Base-by-base conservation (phyloP, 208 protist genomes). In the Trichomonas vaginalis region DNA sequence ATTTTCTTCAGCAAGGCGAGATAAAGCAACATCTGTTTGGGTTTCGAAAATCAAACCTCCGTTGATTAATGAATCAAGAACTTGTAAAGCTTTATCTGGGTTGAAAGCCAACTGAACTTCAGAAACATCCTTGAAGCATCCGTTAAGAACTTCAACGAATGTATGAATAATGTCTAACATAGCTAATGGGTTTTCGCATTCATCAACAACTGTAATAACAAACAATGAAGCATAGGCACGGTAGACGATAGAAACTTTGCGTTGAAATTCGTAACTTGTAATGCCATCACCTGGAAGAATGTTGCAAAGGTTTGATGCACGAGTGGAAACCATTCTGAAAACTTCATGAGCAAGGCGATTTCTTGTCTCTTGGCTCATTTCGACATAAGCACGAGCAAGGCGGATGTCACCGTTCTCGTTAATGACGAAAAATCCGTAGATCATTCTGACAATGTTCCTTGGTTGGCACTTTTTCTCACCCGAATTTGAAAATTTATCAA, bases 91-190 rank as follows among this genome's bases (percentile, higher is more conserved):
- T 23, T 88, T 88, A 23, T 88, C 82, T 47, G 82, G 82, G 17
- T 88, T 88, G 37, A 88, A 88, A 48, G 82, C 82, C 23, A 88
- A 40, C 40, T 88, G 82, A 14, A 88, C 82, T 88, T 88, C 82
- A n/a, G 82, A 88, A 48, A 88, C 82, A 88, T 88, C 82, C 32
- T 88, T 88, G 40, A 88, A 88, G 82, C 82, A 88, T 21, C 82
- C 82, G 40, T 88, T 88, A 4, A 88, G 37, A 88, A 88, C 82
- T 48, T 88, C 82, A 88, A 88, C 82, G 47, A 88, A 88, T 88
- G 82, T 88, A 47, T 88, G 82, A 32, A 88, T 88, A 47, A 88
- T 88, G 47, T 88, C 82, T 4, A 88, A 40, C 35, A 88, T 88
- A n/a, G 82, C 82, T 0, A 88, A 23, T n/a, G 82, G 82, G 32